Evolutionary conservation across 306 rosid species (phyloP), one percentile per base, ranked within the genome.

Genomic region (Malus orientalis): DNA sequence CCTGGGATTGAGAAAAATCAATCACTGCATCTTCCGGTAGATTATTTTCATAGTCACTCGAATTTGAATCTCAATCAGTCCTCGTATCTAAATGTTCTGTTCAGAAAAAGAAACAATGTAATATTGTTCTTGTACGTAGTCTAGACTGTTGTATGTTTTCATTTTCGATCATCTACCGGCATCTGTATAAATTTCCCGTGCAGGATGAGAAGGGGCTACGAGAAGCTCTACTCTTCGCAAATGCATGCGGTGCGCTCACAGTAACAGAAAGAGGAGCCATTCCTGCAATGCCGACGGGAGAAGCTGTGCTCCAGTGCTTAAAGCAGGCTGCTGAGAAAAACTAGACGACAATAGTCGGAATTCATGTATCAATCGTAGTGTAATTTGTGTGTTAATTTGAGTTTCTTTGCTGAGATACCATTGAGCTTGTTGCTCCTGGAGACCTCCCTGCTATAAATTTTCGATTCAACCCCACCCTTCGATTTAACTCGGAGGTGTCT

Each of bases 241-340:
- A 94, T 58, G 87, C 83, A 55, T 91, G 97, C 4, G 98, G 98
- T 13, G 98, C 96, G 64, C 76, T 94, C 68, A 89, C 98, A 2
- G 96, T 94, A 55, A 88, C 84, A n/a, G 87, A 85, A 70, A 86
- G 91, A 76, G 97, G 97, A 69, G 98, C 96, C 74, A 94, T 94
- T 76, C 98, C 98, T 49, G 87, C 98, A 22, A 80, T 94, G 70
- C 97, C 97, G 6, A 86, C 91, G 12, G 89, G 78, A 76, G 91
- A 94, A 25, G 87, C 86, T 8, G 87, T 90, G 65, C 83, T 87
- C 44, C 83, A 68, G 59, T 86, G 88, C 81, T 74, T 90, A 71
- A 79, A 80, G 33, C 87, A 91, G 80, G 76, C 59, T 2, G 69
- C 88, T 71, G 76, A 81, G 42, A 13, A 42, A 53, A 44, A 61